Base-by-base conservation (phyloP, 768 basidiomycete genomes). In the Trametes coccinea region DNA sequence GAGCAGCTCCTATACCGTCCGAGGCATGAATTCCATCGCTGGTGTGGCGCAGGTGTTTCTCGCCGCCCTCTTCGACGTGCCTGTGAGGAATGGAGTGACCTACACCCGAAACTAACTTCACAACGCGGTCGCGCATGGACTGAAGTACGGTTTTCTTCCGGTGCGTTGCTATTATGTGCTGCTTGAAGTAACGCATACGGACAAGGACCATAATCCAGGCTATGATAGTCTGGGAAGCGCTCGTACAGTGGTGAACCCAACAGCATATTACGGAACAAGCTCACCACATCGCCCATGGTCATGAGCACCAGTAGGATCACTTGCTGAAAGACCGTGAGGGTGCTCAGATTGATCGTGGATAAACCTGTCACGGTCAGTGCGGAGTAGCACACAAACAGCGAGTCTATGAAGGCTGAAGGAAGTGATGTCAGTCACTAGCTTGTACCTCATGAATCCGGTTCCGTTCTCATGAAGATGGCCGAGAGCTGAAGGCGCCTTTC, bases 181-280 rank as follows among this genome's bases (percentile, higher is more conserved):
- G 47, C 2, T 56, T 55, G 61, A 70, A 69, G 64, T 70, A 71
- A 16, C 60, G 83, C 82, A 83, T 81, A 56, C 88, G 76, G n/a
- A 86, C 80, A 48, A 86, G 74, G 33, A 89, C 85, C 80, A 87
- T 86, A 43, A 85, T 73, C 83, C 87, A 86, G 2, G 85, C 84
- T 16, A 86, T 82, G 29, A 78, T 74, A 0, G 82, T 81, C 54
- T 80, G 31, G 0, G 22, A 22, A 22, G 22, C 22, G 22, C 22
- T 22, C 22, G 22, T 22, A 22, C 22, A 22, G 22, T 22, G 22
- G 22, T 22, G 22, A 22, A 22, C 1, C 22, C 22, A 22, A 22
- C 22, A 22, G 22, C 22, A 22, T 22, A 22, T 22, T 22, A 22
- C 22, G 22, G 22, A 22, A 30, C 14, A 71, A 61, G 81, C 67